A percentile compares a stretch with the other conserved stretches of the same genome.
Evolutionary conservation across 208 protist genomes (phyloP).

Genomic region (Acanthamoeba castellanii): DNA sequence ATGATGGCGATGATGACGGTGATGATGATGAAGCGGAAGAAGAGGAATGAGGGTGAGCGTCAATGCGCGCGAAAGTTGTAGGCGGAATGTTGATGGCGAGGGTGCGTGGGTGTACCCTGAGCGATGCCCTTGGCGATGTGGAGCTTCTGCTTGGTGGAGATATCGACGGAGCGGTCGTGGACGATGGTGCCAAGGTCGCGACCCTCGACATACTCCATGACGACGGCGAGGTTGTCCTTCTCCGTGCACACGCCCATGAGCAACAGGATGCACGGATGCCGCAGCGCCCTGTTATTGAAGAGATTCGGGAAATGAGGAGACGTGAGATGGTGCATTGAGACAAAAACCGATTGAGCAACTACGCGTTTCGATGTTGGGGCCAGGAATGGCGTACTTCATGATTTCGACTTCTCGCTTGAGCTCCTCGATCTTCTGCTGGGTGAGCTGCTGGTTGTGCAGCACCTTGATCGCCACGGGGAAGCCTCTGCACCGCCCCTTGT

Average conservation of each 20-base stretch:
- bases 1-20: background rate
- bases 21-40: background rate
- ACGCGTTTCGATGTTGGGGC: background rate
- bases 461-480: conserved; percentile 63
- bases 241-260: conserved; percentile 70
- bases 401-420: conserved; percentile 57
- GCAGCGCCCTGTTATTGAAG: background rate
- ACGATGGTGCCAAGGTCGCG: conserved; percentile 37
- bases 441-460: conserved; percentile 60
- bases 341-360: background rate
- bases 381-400: conserved; percentile 36
- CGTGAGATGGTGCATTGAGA: background rate
- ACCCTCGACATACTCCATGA: conserved; percentile 65
- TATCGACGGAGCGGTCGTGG: conserved; percentile 14
- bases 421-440: conserved; percentile 13
- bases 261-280: conserved; percentile 52
- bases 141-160: conserved; percentile 20
- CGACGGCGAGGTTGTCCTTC: conserved; percentile 45
- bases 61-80: background rate
- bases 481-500: conserved; percentile 51
- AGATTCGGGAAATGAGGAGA: background rate
- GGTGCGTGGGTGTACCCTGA: background rate
- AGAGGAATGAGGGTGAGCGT: no score
- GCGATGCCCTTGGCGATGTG: conserved; percentile 62
- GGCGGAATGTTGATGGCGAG: background rate